Evolutionary conservation across 2,329 filamentous ascomycete genomes (phyloP).

Genomic region (Thermoascus crustaceus): DNA sequence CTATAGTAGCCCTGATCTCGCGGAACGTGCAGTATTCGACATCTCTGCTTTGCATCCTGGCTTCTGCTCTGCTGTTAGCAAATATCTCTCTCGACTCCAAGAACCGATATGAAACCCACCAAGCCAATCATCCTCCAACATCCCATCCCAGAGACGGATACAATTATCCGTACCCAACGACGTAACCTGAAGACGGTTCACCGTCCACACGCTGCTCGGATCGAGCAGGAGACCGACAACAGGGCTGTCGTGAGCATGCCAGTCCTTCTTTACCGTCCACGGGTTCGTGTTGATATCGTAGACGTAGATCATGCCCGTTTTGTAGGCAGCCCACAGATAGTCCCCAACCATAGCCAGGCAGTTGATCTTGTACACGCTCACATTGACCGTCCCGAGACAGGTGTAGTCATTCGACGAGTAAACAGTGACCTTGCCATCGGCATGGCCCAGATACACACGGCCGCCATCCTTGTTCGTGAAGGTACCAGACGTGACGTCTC

Average conservation of each 20-base stretch:
- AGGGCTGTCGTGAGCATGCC: conserved; percentile 80
- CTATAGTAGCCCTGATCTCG: conserved; percentile 67
- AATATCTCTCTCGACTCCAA: conserved; percentile 2
- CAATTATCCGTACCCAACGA: conserved; percentile 82
- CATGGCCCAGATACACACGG: conserved; percentile 81
- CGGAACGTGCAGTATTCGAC: conserved; percentile 77
- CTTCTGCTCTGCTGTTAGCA: conserved; percentile 44
- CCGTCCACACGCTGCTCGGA: conserved; percentile 71
- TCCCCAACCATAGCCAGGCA: conserved; percentile 71
- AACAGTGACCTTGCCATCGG: conserved; percentile 89
- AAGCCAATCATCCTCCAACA: conserved; percentile 91
- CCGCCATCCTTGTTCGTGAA: conserved; percentile 65
- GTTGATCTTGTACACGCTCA: conserved; percentile 94
- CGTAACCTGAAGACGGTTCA: conserved; percentile 75
- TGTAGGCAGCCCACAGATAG: conserved; percentile 87
- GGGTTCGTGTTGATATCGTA: conserved; percentile 78
- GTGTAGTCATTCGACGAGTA: conserved; percentile 71
- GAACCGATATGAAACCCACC: conserved; percentile 34
- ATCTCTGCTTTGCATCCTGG: conserved; percentile 76
- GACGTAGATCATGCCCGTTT: conserved; percentile 85
- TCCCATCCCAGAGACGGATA: conserved; percentile 81
- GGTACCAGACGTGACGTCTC: conserved; percentile 80
- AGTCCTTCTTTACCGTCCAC: conserved; percentile 89
- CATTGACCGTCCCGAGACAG: conserved; percentile 70
- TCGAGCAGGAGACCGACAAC: conserved; percentile 72